Base-by-base conservation (phyloP, 75 land plant species). In the Picea sitchensis region DNA sequence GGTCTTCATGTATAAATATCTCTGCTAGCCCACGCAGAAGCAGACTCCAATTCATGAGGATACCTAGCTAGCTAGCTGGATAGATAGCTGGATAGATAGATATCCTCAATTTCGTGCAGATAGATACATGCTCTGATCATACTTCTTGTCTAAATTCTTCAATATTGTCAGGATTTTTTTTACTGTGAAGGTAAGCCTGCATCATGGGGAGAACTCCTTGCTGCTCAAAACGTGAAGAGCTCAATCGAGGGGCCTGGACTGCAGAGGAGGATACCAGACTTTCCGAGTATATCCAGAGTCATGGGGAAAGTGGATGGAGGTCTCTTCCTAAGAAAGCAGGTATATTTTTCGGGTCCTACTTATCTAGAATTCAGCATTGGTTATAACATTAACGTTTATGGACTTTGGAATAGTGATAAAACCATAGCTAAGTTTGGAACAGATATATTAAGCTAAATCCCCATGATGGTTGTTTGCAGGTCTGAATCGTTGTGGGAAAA, bases 251-350 rank as follows among this genome's bases (percentile, higher is more conserved):
- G 17, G 81, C 88, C 3, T 89, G 91, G 91, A 82, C 89, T 14
- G 78, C 79, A 14, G 58, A 74, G 31, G 91, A 89, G 65, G 91
- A 89, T 41, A 32, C 34, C 64, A 60, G 82, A n/a, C 84, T 89
- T 71, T 74, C 77, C 11, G 38, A 82, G 3, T 84, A 87, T 78
- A 82, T 87, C 38, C 58, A 59, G n/a, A 31, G 58, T 56, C 90
- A 87, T 75, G 91, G 91, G 4, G 87, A 87, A 82, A 90, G 84
- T 54, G 73, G 77, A 73, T 89, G 89, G 91, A 75, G 82, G 20
- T 77, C 61, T 21, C 38, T 88, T 26, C 86, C 90, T 14, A 79
- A 86, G 51, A 75, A 36, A 59, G 86, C 90, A 81, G 88, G 90
- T 88, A 41, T 41, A 44, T 20, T 34, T 69, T 18, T 69, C 36